Percentiles rank a stretch among this genome's conserved stretches.
Conservation (phyloP, 495 filamentous ascomycete genomes). For the Oidiodendron maius region DNA sequence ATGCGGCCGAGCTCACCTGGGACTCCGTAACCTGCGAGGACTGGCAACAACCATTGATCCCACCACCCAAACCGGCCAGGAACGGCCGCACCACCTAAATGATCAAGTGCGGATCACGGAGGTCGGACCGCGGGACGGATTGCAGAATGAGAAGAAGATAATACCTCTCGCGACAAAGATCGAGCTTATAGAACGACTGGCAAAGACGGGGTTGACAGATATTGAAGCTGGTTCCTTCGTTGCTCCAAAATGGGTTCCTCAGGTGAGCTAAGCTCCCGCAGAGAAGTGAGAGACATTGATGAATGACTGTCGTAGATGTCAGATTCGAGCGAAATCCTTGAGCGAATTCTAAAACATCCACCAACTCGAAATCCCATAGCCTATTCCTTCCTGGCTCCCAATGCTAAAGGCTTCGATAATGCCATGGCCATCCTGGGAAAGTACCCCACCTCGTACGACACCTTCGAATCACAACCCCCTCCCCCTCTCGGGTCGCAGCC, state of each 20-base stretch:
- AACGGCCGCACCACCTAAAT: conserved; percentile 6
- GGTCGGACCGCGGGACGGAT: conserved; percentile 87
- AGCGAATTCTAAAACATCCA: conserved; percentile 56
- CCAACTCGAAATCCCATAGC: conserved; percentile 63
- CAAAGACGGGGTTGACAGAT: conserved; percentile 75
- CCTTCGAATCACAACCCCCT: conserved; percentile 24
- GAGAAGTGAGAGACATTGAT: neutral
- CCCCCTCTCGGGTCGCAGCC: neutral
- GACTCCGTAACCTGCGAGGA: conserved; percentile 12
- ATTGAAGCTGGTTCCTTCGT: conserved; percentile 98
- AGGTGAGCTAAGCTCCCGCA: conserved; percentile 45
- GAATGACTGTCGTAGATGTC: conserved; percentile 62
- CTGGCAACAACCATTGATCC: conserved; percentile 14
- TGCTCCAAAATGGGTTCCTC: conserved; percentile 95
- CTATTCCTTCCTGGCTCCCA: conserved; percentile 93
- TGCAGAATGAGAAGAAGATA: conserved; percentile 89
- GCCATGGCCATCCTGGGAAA: conserved; percentile 38
- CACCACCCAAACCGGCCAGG: neutral
- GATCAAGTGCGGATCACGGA: conserved; percentile 66
- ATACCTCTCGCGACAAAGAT: conserved; percentile 82
- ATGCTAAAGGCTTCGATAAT: conserved; percentile 66
- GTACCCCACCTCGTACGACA: conserved; percentile 30
- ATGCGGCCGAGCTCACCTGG: neutral
- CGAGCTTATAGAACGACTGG: conserved; percentile 71
- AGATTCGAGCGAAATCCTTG: conserved; percentile 76